phyloP scores from a whole-genome alignment of 441 rosid species.

The Corymbia calophylla region DNA sequence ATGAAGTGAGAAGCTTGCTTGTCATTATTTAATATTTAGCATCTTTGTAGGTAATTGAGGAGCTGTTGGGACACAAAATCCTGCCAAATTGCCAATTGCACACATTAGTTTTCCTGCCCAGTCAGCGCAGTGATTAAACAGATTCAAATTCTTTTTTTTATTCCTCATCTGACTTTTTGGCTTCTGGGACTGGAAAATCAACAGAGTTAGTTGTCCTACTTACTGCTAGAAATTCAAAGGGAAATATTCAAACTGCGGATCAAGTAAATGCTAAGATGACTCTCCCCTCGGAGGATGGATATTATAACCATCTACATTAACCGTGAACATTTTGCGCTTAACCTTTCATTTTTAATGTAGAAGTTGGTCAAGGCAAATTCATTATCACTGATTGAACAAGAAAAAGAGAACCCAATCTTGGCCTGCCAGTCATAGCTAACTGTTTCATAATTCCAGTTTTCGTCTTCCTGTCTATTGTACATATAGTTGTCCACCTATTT shows the following conservation, averaged over 20 bases:
- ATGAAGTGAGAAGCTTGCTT: background rate
- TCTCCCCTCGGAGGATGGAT: background rate
- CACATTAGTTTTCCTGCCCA: background rate
- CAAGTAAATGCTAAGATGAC: background rate
- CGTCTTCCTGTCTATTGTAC: background rate
- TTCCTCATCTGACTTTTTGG: background rate
- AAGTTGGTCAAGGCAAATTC: background rate
- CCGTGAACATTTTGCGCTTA: background rate
- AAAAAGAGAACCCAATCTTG: background rate
- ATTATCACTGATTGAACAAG: background rate
- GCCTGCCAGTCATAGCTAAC: background rate
- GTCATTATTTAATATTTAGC: background rate
- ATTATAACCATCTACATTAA: background rate
- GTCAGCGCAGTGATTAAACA: background rate
- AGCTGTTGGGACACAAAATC: background rate
- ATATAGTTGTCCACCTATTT: background rate
- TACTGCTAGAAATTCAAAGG: background rate
- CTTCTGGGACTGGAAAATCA: background rate
- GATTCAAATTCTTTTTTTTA: background rate
- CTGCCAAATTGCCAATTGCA: background rate
- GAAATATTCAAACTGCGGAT: background rate
- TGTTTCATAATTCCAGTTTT: background rate
- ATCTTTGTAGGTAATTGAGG: background rate
- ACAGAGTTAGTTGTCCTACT: background rate
- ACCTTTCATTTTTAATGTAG: background rate